A percentile compares a stretch with the other conserved stretches of the same genome.
Evolutionary conservation across 805 yeast species (phyloP).

Genomic region (Wickerhamomyces tratensis): DNA sequence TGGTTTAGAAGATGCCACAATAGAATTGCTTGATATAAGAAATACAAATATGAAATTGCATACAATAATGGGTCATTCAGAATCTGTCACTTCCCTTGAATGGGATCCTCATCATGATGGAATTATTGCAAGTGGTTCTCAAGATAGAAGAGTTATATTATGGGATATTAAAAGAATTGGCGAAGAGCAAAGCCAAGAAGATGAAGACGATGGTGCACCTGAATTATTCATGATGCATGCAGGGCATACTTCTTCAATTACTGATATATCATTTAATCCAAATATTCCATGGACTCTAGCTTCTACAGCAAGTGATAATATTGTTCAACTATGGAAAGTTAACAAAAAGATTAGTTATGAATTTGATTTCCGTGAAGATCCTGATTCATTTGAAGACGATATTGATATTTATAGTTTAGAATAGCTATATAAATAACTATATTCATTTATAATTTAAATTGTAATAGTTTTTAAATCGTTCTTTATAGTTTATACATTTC

Average conservation of each 20-base stretch:
- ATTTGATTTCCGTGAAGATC: slow-evolving; percentile 1
- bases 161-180: slow-evolving; percentile 82
- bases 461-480: too few species aligned
- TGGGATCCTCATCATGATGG: slow-evolving; percentile 77
- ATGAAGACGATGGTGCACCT: slow-evolving; percentile 85
- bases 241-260: slow-evolving; percentile 74
- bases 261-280: slow-evolving; percentile 64
- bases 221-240: slow-evolving; percentile 89
- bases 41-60: slow-evolving; percentile 41
- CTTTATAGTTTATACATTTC: too few species aligned
- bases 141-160: slow-evolving; percentile 66
- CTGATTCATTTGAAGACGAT: slow-evolving; percentile 4
- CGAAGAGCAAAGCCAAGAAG: slow-evolving; percentile 77
- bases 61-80: slow-evolving; percentile 75
- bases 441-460: too few species aligned
- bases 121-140: slow-evolving; percentile 64
- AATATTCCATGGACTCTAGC: slow-evolving; percentile 68
- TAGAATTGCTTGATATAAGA: slow-evolving; percentile 58
- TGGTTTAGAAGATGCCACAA: slow-evolving; percentile 61
- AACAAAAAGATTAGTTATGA: slow-evolving; percentile 26
- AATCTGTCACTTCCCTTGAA: slow-evolving; percentile 59
- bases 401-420: slow-evolving; percentile 13
- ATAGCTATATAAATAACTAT: slow-evolving; percentile 1
- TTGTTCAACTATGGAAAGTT: slow-evolving; percentile 35
- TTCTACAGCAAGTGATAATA: slow-evolving; percentile 37